phyloP scores from a whole-genome alignment of 176 grass and related monocot species.

The Oryza glaberrima region DNA sequence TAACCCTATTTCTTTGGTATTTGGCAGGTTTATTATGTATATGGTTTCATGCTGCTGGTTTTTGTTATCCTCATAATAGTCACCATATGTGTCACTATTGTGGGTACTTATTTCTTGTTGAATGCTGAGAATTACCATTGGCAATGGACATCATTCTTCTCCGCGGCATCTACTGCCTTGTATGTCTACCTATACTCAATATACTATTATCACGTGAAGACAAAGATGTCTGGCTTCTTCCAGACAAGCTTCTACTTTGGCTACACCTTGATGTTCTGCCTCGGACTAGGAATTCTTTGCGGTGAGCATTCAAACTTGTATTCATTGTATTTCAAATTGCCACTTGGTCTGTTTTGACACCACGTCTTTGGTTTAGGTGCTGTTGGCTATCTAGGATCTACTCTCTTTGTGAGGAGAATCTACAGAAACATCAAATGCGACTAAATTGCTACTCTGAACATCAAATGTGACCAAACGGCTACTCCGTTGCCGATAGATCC shows the following conservation, averaged over 20 bases:
- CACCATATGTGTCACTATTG: constrained; percentile 94
- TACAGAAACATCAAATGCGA: constrained; percentile 99
- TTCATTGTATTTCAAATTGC: constrained; percentile 21
- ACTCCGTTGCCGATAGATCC: constrained; percentile 24
- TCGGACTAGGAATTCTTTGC: constrained; percentile 91
- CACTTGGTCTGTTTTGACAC: neutral
- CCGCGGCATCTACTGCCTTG: constrained; percentile 86
- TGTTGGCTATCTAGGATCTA: constrained; percentile 90
- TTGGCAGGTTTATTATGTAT: constrained; percentile 93
- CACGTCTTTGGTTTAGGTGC: constrained; percentile 68
- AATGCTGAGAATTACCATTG: constrained; percentile 99
- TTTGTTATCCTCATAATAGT: constrained; percentile 98
- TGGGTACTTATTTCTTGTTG: constrained; percentile 97
- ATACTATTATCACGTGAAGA: constrained; percentile 97
- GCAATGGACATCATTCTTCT: constrained; percentile 99
- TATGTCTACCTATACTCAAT: constrained; percentile 97
- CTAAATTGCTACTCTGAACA: constrained; percentile 63
- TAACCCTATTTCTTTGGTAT: constrained; percentile 14
- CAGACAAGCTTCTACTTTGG: constrained; percentile 99
- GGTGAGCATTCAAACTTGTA: constrained; percentile 62
- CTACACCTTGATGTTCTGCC: constrained; percentile 98
- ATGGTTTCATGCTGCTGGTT: constrained; percentile 98
- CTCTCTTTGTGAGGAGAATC: constrained; percentile 97
- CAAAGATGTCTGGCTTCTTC: constrained; percentile 99
- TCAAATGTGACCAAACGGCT: constrained; percentile 86